phyloP scores from a whole-genome alignment of 2,329 filamentous ascomycete species.

The Pseudocercospora ulei region DNA sequence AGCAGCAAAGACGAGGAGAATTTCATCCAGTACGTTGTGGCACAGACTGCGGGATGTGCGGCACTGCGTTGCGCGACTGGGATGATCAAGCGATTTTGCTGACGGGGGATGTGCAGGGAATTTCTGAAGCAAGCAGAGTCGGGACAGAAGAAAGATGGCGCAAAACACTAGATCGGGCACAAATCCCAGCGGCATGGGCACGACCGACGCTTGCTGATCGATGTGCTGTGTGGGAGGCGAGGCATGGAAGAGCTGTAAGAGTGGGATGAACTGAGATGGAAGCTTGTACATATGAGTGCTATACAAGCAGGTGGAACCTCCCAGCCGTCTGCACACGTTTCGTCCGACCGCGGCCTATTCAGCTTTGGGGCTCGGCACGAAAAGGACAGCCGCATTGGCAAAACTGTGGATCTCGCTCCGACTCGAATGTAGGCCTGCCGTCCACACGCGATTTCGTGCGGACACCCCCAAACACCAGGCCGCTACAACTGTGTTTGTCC shows the following conservation, averaged over 20 bases:
- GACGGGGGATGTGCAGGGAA: conserved; percentile 15
- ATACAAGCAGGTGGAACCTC: conserved; percentile 14
- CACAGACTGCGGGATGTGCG: background rate
- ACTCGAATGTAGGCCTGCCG: background rate
- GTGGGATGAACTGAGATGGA: background rate
- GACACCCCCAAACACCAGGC: background rate
- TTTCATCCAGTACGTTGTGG: conserved; percentile 53
- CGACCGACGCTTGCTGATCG: background rate
- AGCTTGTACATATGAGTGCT: conserved; percentile 11
- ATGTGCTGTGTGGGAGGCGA: background rate
- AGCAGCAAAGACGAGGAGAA: conserved; percentile 58
- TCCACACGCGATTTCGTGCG: conserved; percentile 1
- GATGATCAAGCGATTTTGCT: conserved; percentile 2
- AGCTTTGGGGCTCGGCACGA: background rate
- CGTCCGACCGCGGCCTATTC: background rate
- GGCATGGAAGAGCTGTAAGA: conserved; percentile 1
- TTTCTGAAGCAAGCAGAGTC: conserved; percentile 23
- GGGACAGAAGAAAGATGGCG: conserved; percentile 17
- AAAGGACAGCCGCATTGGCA: background rate
- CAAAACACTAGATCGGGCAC: conserved; percentile 16
- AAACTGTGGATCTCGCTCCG: conserved; percentile 1
- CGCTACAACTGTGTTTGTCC: background rate
- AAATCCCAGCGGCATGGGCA: background rate
- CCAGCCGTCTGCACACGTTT: background rate
- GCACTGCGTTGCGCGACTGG: background rate